phyloP scores from a whole-genome alignment of 106 monocot genomes.

The Dendrobium chrysotoxum region DNA sequence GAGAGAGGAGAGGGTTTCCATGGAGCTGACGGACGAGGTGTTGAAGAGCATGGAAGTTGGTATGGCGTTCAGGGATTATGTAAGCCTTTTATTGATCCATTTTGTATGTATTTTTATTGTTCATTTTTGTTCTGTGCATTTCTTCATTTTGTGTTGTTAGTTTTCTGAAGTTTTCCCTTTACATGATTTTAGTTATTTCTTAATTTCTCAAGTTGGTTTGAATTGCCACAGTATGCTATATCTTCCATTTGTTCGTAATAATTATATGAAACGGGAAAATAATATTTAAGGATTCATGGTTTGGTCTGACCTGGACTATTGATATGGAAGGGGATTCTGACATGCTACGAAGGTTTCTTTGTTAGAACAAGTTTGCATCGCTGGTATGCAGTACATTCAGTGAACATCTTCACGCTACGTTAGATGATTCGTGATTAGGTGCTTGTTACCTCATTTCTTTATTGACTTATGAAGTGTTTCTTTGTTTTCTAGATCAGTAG shows the following conservation, averaged over 20 bases:
- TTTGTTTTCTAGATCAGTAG: no score
- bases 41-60: conserved; percentile 99
- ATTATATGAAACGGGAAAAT: neutral
- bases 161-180: neutral
- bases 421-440: neutral
- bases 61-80: conserved; percentile 94
- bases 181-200: neutral
- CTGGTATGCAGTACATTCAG: neutral
- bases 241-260: neutral
- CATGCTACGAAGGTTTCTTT: neutral
- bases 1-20: conserved; percentile 53
- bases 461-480: no score
- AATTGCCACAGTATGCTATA: neutral
- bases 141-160: neutral
- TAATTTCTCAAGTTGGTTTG: neutral
- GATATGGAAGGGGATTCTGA: neutral
- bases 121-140: neutral
- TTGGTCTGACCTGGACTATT: neutral
- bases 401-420: neutral
- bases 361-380: neutral
- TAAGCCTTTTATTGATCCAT: conserved; percentile 11
- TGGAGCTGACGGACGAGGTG: conserved; percentile 80
- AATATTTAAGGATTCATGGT: neutral
- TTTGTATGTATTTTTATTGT: neutral
- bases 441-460: no score